phyloP scores from a whole-genome alignment of 441 rosid genomes.

The Gossypium trilobum region DNA sequence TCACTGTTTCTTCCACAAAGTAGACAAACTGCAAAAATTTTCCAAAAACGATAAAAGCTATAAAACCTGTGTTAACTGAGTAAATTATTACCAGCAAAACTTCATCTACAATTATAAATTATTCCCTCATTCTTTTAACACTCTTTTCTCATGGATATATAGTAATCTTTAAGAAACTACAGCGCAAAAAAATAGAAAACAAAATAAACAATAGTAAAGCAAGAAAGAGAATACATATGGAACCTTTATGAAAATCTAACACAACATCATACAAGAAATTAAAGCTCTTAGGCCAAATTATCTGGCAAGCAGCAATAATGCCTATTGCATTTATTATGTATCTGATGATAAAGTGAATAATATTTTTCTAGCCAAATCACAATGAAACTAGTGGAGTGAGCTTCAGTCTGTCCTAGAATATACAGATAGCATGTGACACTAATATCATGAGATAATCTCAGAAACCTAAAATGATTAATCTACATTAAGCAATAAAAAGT shows the following conservation, averaged over 20 bases:
- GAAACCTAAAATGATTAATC: not conserved
- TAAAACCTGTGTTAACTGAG: not conserved
- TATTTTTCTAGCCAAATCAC: not conserved
- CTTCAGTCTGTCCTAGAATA: not conserved
- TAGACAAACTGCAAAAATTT: not conserved
- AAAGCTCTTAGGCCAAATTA: not conserved
- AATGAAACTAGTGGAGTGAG: not conserved
- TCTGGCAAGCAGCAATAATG: not conserved
- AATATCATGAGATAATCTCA: not conserved
- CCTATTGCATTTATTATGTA: not conserved
- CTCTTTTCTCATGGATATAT: not conserved
- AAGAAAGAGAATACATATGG: not conserved
- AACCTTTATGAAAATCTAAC: not conserved
- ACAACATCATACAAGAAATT: not conserved
- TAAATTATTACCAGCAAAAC: not conserved
- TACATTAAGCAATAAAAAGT: not conserved
- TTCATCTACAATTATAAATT: not conserved
- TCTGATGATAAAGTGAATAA: not conserved
- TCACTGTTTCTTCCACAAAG: not conserved
- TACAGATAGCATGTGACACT: not conserved
- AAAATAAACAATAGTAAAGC: not conserved
- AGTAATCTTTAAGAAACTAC: not conserved
- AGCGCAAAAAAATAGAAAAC: not conserved
- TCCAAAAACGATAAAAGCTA: not conserved
- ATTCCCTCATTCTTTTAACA: not conserved